Evolutionary conservation across 139 green algal genomes (phyloP).

Genomic region (Auxenochlorella pyrenoidosa): DNA sequence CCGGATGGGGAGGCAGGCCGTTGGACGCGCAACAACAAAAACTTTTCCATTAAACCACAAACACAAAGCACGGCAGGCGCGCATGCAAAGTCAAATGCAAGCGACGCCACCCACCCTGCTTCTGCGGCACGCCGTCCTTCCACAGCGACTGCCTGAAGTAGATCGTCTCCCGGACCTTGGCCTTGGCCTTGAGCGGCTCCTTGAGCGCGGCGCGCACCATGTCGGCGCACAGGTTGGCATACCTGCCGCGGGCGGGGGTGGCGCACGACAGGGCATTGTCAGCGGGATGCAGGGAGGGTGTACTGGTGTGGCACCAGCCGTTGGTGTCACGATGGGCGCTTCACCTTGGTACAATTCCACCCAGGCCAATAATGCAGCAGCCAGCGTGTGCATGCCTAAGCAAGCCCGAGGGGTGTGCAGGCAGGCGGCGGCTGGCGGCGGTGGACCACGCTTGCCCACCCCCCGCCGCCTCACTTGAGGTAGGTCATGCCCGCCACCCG

Average conservation of each 20-base stretch:
- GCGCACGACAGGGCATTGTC: neutral
- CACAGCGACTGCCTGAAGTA: constrained; percentile 74
- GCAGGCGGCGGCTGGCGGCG: neutral
- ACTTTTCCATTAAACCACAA: too few relatives aligned
- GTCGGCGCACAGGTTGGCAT: constrained; percentile 74
- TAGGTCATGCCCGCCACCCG: constrained; percentile 83
- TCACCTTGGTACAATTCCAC: too few relatives aligned
- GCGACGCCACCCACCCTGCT: constrained; percentile 35
- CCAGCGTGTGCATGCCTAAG: too few relatives aligned
- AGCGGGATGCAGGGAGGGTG: too few relatives aligned
- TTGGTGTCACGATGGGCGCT: too few relatives aligned
- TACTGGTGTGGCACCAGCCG: too few relatives aligned
- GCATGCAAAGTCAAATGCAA: too few relatives aligned
- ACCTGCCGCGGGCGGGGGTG: constrained; percentile 28
- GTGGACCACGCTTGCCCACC: neutral
- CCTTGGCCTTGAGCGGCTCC: constrained; percentile 69
- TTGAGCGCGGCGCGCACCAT: constrained; percentile 82
- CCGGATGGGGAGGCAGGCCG: too few relatives aligned
- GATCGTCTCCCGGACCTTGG: constrained; percentile 66
- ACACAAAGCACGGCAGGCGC: too few relatives aligned
- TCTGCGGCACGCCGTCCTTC: constrained; percentile 70
- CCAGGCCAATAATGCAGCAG: too few relatives aligned
- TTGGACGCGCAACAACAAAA: too few relatives aligned
- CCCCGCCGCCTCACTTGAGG: constrained; percentile 52
- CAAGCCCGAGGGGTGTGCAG: too few relatives aligned